Percentiles rank a stretch among this genome's conserved stretches.
Evolutionary conservation across 2,329 filamentous ascomycete genomes (phyloP).

Genomic region (Paramyrothecium sp.): DNA sequence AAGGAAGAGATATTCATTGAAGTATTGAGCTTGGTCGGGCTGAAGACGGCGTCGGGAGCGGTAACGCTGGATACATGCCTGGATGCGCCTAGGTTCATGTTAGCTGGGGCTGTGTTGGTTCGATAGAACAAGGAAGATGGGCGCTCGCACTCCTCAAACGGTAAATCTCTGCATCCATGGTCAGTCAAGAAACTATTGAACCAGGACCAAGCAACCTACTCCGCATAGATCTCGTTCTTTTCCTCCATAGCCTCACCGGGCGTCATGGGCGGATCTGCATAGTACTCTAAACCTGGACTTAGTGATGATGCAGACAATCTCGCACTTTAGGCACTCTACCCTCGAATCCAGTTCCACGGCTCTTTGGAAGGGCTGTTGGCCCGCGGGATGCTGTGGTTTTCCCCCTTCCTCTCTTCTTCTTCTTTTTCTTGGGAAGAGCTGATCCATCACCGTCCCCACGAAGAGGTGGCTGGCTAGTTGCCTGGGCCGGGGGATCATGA

Average conservation of each 20-base stretch:
- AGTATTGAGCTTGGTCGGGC: slow-evolving; percentile 58
- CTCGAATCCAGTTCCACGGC: slow-evolving; percentile 67
- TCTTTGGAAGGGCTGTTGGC: slow-evolving; percentile 39
- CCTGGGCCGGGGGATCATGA: background rate
- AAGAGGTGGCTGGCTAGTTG: background rate
- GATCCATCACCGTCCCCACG: background rate
- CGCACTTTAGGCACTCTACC: slow-evolving; percentile 32
- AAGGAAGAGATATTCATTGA: slow-evolving; percentile 78
- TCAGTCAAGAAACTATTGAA: slow-evolving; percentile 13
- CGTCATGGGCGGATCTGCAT: slow-evolving; percentile 76
- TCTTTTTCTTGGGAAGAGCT: slow-evolving; percentile 6
- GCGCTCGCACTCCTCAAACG: slow-evolving; percentile 53
- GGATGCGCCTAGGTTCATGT: slow-evolving; percentile 62
- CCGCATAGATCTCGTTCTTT: slow-evolving; percentile 61
- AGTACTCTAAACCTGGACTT: slow-evolving; percentile 54
- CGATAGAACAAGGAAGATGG: background rate
- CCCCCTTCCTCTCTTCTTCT: slow-evolving; percentile 15
- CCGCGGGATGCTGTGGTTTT: slow-evolving; percentile 26
- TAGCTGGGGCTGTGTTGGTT: slow-evolving; percentile 8
- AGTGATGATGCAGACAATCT: no score
- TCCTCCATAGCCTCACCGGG: slow-evolving; percentile 67
- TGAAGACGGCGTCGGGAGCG: slow-evolving; percentile 74
- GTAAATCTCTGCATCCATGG: slow-evolving; percentile 36
- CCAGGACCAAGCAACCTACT: slow-evolving; percentile 40
- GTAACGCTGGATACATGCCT: slow-evolving; percentile 82